Evolutionary conservation across 371 early-diverging fungal genomes (phyloP), one percentile per base, ranked within the genome.

Genomic region (Apophysomyces sp.): DNA sequence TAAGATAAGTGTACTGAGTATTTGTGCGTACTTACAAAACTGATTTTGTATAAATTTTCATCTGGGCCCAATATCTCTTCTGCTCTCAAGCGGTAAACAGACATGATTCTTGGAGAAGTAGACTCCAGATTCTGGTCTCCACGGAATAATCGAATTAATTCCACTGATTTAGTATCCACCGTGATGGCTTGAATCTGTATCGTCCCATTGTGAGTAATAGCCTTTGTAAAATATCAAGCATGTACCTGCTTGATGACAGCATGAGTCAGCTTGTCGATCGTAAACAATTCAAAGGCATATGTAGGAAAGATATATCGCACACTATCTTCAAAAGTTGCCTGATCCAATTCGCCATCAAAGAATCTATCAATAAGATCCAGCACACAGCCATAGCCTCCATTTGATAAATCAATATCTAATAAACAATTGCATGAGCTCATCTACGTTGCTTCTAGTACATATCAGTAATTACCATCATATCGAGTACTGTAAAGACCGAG

Each of bases 321-420:
- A 49, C 87, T 82, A 62, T 99, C 99, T 68, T 99, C 99, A 87
- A 91, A 99, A 39, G 78, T 80, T 31, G 76, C 76, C 31, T 83
- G 73, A 28, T 99, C 99, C 59, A 98, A 76, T 24, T 94, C 92
- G 32, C 88, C 89, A 61, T 86, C 88, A 70, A 97, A 76, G 60
- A 93, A 89, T 52, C 88, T 86, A 68, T 85, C 85, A 27, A 95
- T 86, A 34, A 92, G 68, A 44, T 88, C 87, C 49, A 96, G 69
- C 15, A 98, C 75, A 26, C 89, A 86, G 29, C 69, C 54, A 71
- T 94, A 97, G 55, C 88, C 90, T 57, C 94, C 91, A 5, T 73
- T 73, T 5, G 74, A 74, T 11, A 77, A 57, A 61, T 82, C 82
- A 24, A 83, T 68, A 56, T 88, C 87, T 59, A 74, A 13, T 15